These are phyloP conservation scores for Phragmites australis DNA, from an alignment of 176 grass and related monocot genomes.

Conservation along the genomic window DNA sequence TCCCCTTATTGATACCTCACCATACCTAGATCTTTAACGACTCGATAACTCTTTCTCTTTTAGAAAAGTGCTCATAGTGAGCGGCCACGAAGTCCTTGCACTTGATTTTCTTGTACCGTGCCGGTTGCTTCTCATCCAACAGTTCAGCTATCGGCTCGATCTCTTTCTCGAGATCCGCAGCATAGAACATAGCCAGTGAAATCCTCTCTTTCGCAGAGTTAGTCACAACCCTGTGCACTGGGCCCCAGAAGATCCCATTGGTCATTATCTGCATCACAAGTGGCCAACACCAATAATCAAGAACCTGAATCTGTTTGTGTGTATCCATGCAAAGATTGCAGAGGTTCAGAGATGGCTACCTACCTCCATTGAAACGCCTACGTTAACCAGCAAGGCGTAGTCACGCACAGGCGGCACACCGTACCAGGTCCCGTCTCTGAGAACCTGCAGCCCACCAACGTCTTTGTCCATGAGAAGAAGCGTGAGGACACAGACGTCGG, in stretches of 20 bases:
- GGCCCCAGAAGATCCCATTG: conserved; percentile 46
- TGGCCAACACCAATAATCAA: background rate
- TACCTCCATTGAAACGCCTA: conserved; percentile 57
- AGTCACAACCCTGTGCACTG: conserved; percentile 49
- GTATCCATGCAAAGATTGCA: background rate
- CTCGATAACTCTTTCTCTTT: conserved; percentile 29
- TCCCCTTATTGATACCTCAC: too few species aligned
- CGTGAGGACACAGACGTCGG: conserved; percentile 46
- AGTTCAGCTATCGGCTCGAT: conserved; percentile 32
- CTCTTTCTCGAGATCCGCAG: conserved; percentile 26
- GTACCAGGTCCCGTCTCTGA: conserved; percentile 49
- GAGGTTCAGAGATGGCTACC: background rate
- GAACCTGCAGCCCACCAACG: conserved; percentile 55
- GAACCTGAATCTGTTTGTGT: background rate
- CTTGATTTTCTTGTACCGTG: conserved; percentile 41
- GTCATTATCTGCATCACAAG: conserved; percentile 52
- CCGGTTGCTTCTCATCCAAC: conserved; percentile 20
- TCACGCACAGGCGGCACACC: background rate
- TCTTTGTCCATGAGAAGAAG: conserved; percentile 52
- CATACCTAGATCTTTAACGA: conserved; percentile 19
- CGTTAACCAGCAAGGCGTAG: conserved; percentile 43
- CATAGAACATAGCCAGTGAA: conserved; percentile 55
- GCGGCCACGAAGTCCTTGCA: conserved; percentile 42
- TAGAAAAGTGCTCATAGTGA: conserved; percentile 11
- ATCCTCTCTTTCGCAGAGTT: conserved; percentile 44